Evolutionary conservation across 352 stramenopile genomes (phyloP).

Genomic region (Albugo laibachii): DNA sequence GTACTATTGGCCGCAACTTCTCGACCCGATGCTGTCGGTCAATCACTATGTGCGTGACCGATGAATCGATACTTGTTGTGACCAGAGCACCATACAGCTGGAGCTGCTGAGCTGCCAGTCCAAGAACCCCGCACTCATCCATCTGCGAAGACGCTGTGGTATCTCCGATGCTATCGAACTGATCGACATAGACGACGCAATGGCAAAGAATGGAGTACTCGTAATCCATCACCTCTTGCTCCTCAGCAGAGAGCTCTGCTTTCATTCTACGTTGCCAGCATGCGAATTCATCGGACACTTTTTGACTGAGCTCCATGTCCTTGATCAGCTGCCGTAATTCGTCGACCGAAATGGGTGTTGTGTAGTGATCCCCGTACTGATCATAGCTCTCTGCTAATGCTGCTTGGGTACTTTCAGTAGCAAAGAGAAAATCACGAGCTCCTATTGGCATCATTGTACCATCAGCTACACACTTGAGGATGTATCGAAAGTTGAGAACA

Average conservation of each 20-base stretch:
- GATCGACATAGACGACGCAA: conserved; percentile 30
- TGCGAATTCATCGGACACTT: not conserved
- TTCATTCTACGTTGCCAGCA: conserved; percentile 41
- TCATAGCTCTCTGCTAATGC: conserved; percentile 52
- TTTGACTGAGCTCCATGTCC: conserved; percentile 10
- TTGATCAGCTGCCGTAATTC: conserved; percentile 31
- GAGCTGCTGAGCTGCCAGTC: conserved; percentile 35
- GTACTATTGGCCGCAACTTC: conserved; percentile 22
- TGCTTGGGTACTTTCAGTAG: conserved; percentile 27
- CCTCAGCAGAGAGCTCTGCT: conserved; percentile 27
- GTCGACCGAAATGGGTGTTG: conserved; percentile 19
- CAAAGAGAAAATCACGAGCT: conserved; percentile 46
- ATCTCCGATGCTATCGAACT: not conserved
- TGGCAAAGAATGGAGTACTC: conserved; percentile 50
- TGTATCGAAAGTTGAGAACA: conserved; percentile 41
- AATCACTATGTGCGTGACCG: conserved; percentile 48
- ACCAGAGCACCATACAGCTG: conserved; percentile 31
- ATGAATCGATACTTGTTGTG: conserved; percentile 14
- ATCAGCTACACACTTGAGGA: conserved; percentile 20
- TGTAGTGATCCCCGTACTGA: conserved; percentile 51
- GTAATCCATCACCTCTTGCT: conserved; percentile 44
- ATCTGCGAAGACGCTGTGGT: conserved; percentile 5
- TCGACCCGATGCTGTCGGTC: conserved; percentile 11
- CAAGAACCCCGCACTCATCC: conserved; percentile 17
- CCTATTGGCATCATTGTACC: conserved; percentile 19